Conservation (phyloP, 352 stramenopile genomes). For the Phytopythium ostracodes region DNA sequence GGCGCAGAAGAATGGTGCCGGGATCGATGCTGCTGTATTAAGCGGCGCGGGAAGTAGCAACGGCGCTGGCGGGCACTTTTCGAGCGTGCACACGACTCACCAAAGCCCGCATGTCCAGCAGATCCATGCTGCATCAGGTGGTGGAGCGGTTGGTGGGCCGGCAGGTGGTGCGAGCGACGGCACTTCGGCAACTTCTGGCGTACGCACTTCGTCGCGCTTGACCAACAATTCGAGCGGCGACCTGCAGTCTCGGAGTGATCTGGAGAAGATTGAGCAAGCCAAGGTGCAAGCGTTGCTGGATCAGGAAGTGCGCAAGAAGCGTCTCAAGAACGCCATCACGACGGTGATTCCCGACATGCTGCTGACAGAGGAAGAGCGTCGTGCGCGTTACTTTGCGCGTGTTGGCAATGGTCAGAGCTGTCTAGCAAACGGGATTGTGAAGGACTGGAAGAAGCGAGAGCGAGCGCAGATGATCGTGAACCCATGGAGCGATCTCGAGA, state of each 20-base stretch:
- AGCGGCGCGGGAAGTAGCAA: slow-evolving; percentile 7
- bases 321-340: slow-evolving; percentile 77
- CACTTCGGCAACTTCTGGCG: slow-evolving; percentile 22
- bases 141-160: slow-evolving; percentile 13
- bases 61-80: slow-evolving; percentile 17
- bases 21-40: slow-evolving; percentile 16
- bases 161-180: slow-evolving; percentile 6
- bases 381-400: slow-evolving; percentile 45
- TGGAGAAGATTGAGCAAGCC: slow-evolving; percentile 82
- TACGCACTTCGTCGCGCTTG: slow-evolving; percentile 78
- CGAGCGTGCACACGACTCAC: slow-evolving; percentile 32
- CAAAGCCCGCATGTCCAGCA: slow-evolving; percentile 35
- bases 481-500: slow-evolving; percentile 98
- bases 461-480: slow-evolving; percentile 85
- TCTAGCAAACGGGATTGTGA: slow-evolving; percentile 57
- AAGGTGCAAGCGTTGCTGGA: slow-evolving; percentile 71
- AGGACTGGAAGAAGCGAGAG: slow-evolving; percentile 63
- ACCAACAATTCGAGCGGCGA: slow-evolving; percentile 85
- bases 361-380: slow-evolving; percentile 48
- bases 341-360: slow-evolving; percentile 86
- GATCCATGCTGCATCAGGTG: slow-evolving; percentile 31
- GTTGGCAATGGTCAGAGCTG: slow-evolving; percentile 56
- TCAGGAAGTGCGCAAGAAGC: slow-evolving; percentile 79
- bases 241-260: slow-evolving; percentile 59
- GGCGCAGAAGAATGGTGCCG: slow-evolving; percentile 29